Base-by-base conservation (phyloP, 352 stramenopile species). In the Phytophthora rubi region DNA sequence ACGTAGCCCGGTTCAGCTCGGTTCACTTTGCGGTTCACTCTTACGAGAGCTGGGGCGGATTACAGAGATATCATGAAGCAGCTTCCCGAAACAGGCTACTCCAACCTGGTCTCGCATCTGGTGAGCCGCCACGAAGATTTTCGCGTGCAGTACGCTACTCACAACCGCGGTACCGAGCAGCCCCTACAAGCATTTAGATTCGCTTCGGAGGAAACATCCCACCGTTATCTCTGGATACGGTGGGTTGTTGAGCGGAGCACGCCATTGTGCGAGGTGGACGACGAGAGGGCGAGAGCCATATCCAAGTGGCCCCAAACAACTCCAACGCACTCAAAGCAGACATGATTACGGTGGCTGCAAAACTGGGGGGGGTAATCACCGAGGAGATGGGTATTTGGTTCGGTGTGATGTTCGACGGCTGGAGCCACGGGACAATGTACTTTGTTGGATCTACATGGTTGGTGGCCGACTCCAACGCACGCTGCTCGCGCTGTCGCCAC, bases 381-480 rank as follows among this genome's bases (percentile, higher is more conserved):
- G 33, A 39, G 18, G 35, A 53, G 26, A 53, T 53, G 49, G 39
- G 39, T 9, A 47, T 21, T 10, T 13, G 7, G 39, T 68, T 68
- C n/a, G 37, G 60, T 21, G 2, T 61, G 16, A 53, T 68, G 51
- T 60, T 48, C 37, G 60, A 68, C 60, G 37, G 51, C 21, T 61
- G 37, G 52, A 47, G 26, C 10, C 37, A 61, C 13, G 18, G 12
- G 3, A n/a, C 23, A 10, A 44, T 68, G 28, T 52, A 55, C n/a
- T 68, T 47, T 23, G 16, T 55, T 3, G 42, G 15, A 30, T 60
- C n/a, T 68, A 54, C 37, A 18, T 47, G n/a, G 23, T 44, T 6
- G 35, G 39, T 18, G 37, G 51, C 7, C 23, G 10, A n/a, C 32
- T 39, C 35, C 48, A 45, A 10, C 37, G 13, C 13, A 13, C 9